Percentiles rank a stretch among this genome's conserved stretches.
Conservation (phyloP, 805 yeast species). For the Candida wancherniae region DNA sequence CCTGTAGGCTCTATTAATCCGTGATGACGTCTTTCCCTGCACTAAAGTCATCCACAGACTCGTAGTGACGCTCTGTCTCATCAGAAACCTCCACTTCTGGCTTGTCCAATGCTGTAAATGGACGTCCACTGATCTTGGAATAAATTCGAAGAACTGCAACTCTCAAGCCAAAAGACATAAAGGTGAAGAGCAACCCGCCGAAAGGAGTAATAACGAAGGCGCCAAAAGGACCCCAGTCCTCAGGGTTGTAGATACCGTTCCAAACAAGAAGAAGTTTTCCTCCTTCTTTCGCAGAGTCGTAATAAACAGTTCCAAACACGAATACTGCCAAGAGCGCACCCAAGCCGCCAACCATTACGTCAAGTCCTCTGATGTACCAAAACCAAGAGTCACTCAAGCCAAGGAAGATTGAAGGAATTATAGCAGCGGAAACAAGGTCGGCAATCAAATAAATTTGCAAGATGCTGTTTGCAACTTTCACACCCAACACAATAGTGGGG, state of each 20-base stretch:
- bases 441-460: slow-evolving; percentile 86
- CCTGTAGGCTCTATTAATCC: too few relatives aligned
- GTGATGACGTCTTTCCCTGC: slow-evolving; percentile 8
- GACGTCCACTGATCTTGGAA: slow-evolving; percentile 31
- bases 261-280: slow-evolving; percentile 67
- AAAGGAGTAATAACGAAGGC: slow-evolving; percentile 90
- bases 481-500: slow-evolving; percentile 84
- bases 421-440: slow-evolving; percentile 81
- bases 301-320: slow-evolving; percentile 79
- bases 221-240: slow-evolving; percentile 93
- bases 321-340: slow-evolving; percentile 80
- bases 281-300: slow-evolving; percentile 67
- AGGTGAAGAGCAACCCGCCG: slow-evolving; percentile 64
- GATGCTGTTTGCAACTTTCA: slow-evolving; percentile 75
- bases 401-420: slow-evolving; percentile 76
- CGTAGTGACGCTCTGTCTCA: slow-evolving; percentile 11
- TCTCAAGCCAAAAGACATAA: slow-evolving; percentile 48
- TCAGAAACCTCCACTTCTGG: slow-evolving; percentile 19
- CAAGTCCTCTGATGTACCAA: slow-evolving; percentile 72
- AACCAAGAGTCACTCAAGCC: slow-evolving; percentile 62
- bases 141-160: slow-evolving; percentile 27
- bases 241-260: slow-evolving; percentile 71
- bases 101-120: slow-evolving; percentile 44
- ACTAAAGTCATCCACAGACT: slow-evolving; percentile 16
- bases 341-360: slow-evolving; percentile 76